Evolutionary conservation across 371 early-diverging fungal genomes (phyloP), one percentile per base, ranked within the genome.

Genomic region (Syncephalastrum sp.): DNA sequence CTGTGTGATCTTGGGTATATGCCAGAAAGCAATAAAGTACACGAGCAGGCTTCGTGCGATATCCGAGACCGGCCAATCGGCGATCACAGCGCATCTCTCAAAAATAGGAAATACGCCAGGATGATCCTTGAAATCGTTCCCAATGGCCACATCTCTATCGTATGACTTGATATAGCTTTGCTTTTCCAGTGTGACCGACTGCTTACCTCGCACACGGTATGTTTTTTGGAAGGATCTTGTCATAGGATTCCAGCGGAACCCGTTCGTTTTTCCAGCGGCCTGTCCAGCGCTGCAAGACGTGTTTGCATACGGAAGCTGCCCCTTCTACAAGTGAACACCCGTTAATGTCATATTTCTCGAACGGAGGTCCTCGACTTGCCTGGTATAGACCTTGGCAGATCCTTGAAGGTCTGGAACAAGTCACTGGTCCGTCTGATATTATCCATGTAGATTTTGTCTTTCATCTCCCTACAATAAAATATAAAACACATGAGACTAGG

Each of bases 21-120:
- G 63, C 78, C 78, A 78, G 56, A 78, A 78, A 0, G 66, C 78
- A 46, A 78, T 72, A 48, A 72, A 72, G 27, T 78, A 78, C 0
- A 75, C 71, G 5, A 74, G 48, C 5, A 78, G 61, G 29, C 78
- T 74, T 21, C 75, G 63, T 4, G 68, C 42, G 2, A 72, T 64
- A 38, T 72, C 78, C 48, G 54, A 57, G 5, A 56, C 56, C 3
- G 64, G 52, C n/a, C 52, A 50, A 38, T 47, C 54, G 1, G 58
- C 57, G 5, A 47, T 53, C 12, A 52, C 10, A 8, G 56, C 52
- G 33, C 71, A 78, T 43, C 65, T 64, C 33, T 72, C 69, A 27
- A 74, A 56, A 5, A 78, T 65, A 4, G 67, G 43, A 16, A 74
- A 78, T 3, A 78, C 53, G 0, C 63, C 71, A 4, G 78, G 75